A percentile compares a stretch with the other conserved stretches of the same genome.
Evolutionary conservation across 2,329 filamentous ascomycete species (phyloP).

Genomic region (Diaporthe sp.): DNA sequence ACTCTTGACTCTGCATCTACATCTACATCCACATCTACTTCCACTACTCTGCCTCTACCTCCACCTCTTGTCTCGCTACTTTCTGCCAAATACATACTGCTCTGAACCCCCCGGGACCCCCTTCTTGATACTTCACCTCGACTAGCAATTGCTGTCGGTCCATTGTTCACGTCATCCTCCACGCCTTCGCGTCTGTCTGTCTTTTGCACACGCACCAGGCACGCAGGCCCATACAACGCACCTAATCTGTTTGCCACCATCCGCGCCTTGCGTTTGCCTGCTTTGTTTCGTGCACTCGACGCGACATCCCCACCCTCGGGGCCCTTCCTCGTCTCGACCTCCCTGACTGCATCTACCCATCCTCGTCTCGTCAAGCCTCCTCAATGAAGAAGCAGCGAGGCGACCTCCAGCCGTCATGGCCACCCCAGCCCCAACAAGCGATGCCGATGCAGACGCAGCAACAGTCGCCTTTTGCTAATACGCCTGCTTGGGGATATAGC

Average conservation of each 20-base stretch:
- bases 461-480: conserved; percentile 52
- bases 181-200: conserved; percentile 36
- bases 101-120: background rate
- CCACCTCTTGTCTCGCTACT: conserved; percentile 36
- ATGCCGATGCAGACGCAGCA: conserved; percentile 47
- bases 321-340: conserved; percentile 7
- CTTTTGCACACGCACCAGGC: conserved; percentile 9
- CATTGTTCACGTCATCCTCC: conserved; percentile 39
- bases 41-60: conserved; percentile 23
- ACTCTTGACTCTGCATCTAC: conserved; percentile 22
- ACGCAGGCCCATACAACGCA: background rate
- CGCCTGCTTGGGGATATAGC: conserved; percentile 53
- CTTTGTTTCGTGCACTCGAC: conserved; percentile 34
- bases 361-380: conserved; percentile 22
- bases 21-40: conserved; percentile 10
- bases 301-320: conserved; percentile 31
- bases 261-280: conserved; percentile 18
- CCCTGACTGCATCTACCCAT: background rate
- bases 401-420: conserved; percentile 48
- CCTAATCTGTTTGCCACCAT: conserved; percentile 7
- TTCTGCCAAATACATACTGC: conserved; percentile 23
- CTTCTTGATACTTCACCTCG: conserved; percentile 13
- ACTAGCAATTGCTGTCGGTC: conserved; percentile 35
- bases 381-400: conserved; percentile 45
- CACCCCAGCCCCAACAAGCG: conserved; percentile 46